Evolutionary conservation across 441 rosid genomes (phyloP).

Genomic region (Populus hybrid): DNA sequence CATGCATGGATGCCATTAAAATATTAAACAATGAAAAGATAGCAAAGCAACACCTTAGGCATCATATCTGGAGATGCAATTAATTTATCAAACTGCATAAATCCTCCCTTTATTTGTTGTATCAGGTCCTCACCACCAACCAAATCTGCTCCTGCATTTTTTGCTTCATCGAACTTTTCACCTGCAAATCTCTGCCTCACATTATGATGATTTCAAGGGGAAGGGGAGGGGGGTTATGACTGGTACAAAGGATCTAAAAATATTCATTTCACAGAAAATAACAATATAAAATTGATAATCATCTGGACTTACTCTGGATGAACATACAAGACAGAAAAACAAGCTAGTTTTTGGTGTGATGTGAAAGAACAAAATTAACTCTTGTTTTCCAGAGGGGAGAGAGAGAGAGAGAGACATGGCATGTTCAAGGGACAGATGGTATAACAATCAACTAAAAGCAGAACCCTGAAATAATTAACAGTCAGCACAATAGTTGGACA

Average conservation of each 20-base stretch:
- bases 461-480: neutral
- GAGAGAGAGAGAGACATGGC: neutral
- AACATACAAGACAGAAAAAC: neutral
- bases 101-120: constrained; percentile 87
- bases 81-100: constrained; percentile 97
- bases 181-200: constrained; percentile 44
- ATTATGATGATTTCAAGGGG: neutral
- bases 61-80: constrained; percentile 99
- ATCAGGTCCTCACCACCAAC: constrained; percentile 97
- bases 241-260: neutral
- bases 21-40: constrained; percentile 8
- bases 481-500: neutral
- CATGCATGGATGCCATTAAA: neutral
- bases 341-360: neutral
- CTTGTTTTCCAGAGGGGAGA: neutral
- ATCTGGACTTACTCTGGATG: neutral
- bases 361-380: neutral
- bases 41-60: constrained; percentile 75
- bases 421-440: neutral
- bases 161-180: constrained; percentile 98
- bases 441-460: neutral
- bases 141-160: constrained; percentile 95
- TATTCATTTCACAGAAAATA: neutral
- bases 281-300: neutral
- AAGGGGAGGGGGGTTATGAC: neutral